Base-by-base conservation (phyloP, 2,329 filamentous ascomycete genomes). In the Xylaria sp. region DNA sequence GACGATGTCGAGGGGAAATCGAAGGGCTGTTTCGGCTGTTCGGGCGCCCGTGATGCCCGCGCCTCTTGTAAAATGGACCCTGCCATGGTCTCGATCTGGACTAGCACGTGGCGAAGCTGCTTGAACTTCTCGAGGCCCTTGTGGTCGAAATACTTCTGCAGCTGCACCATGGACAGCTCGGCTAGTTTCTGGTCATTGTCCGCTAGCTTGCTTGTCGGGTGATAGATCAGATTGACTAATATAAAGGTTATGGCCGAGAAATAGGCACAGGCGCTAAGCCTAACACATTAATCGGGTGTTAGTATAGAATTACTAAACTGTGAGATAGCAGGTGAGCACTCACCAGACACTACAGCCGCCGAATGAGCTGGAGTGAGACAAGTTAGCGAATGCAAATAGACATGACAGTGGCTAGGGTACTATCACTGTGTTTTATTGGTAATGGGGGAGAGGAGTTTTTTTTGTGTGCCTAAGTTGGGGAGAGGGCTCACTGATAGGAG, bases 191-290 rank as follows among this genome's bases (percentile, higher is more conserved):
- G 70, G 46, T 77, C 75, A 6, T 70, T 31, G 10, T 65, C 66
- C 1, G 67, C 74, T 1, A 68, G 40, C 40, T 70, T 66, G 42
- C 73, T 67, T 2, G 56, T 66, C 3, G 76, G 75, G 28, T 65
- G 69, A 59, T 76, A 76, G 2, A 70, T 60, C 20, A 75, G 67
- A 44, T 77, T 76, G 20, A 72, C 74, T 17, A 74, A 61, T 10
- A 77, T 33, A 42, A 76, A 71, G 1, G 75, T 63, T 23, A 77
- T 72, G 5, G 75, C 70, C 4, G 75, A 75, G 66, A 76, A 76
- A 59, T 74, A 74, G 26, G 71, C 67, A 48, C 75, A 74, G 17
- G 70, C 65, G 40, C 70, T 74, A 13, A 75, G 67, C 75, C 76
- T 76, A 31, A 42, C 15, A 11, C 10, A 15, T 9, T 4, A 23